These are phyloP conservation scores for Populus trichocarpa DNA, from an alignment of 441 rosid genomes.

Conservation along the genomic window DNA sequence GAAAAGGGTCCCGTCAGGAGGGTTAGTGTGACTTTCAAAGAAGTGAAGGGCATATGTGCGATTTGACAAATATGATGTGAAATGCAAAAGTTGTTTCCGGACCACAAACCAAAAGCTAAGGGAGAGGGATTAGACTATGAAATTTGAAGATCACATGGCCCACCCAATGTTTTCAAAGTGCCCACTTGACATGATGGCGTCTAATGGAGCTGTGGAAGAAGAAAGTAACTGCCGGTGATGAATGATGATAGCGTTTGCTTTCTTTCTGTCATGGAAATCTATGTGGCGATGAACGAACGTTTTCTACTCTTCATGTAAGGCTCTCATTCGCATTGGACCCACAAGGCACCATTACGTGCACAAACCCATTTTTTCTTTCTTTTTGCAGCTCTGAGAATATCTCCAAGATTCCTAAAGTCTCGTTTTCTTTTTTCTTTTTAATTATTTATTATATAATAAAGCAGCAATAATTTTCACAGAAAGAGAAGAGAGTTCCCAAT, in stretches of 20 bases:
- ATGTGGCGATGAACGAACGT: constrained; percentile 21
- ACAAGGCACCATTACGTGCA: constrained; percentile 11
- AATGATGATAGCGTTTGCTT: not conserved
- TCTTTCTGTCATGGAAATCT: not conserved
- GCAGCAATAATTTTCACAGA: not conserved
- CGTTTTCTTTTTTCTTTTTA: not conserved
- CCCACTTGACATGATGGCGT: not conserved
- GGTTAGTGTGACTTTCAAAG: not conserved
- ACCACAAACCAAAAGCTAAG: constrained; percentile 14
- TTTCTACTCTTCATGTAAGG: constrained; percentile 13
- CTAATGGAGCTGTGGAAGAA: not conserved
- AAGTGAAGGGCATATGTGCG: not conserved
- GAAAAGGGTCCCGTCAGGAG: not conserved
- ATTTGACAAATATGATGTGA: constrained; percentile 6
- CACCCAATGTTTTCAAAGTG: not conserved
- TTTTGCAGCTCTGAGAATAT: not conserved
- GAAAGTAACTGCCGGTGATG: not conserved
- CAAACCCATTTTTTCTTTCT: not conserved
- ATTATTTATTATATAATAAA: not conserved
- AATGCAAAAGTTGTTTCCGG: constrained; percentile 8
- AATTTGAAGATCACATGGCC: not conserved
- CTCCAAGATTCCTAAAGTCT: not conserved
- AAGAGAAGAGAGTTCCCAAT: not conserved
- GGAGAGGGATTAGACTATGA: not conserved
- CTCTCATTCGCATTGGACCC: constrained; percentile 16